A percentile compares a stretch with the other conserved stretches of the same genome.
phyloP scores from a whole-genome alignment of 2,329 filamentous ascomycete species.

The Lachnellula willkommii region DNA sequence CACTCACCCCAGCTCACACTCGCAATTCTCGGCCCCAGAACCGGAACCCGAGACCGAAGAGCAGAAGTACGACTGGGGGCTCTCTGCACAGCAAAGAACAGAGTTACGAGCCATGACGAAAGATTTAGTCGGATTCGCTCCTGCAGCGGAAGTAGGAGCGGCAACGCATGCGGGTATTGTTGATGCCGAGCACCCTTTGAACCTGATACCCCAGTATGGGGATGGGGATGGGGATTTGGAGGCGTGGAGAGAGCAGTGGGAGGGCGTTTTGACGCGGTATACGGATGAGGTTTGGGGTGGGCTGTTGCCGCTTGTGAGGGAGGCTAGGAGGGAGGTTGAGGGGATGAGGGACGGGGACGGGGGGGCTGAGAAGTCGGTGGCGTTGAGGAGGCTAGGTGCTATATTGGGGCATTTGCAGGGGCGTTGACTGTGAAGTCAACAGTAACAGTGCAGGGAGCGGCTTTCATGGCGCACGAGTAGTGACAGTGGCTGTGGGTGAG shows the following conservation, averaged over 20 bases:
- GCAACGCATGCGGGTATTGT: slow-evolving; percentile 10
- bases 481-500: no score
- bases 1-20: slow-evolving; percentile 18
- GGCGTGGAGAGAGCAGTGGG: slow-evolving; percentile 52
- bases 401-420: slow-evolving; percentile 23
- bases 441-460: background rate
- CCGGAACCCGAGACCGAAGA: slow-evolving; percentile 24
- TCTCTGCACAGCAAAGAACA: slow-evolving; percentile 23
- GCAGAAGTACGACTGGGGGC: slow-evolving; percentile 25
- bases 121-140: slow-evolving; percentile 18
- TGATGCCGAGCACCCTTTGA: slow-evolving; percentile 18
- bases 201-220: slow-evolving; percentile 17
- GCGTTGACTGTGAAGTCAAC: slow-evolving; percentile 1
- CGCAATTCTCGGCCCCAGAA: slow-evolving; percentile 20
- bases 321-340: slow-evolving; percentile 52
- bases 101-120: slow-evolving; percentile 24
- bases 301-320: slow-evolving; percentile 48
- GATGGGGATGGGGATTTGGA: slow-evolving; percentile 18
- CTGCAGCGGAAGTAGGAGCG: background rate
- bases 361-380: slow-evolving; percentile 7
- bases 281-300: slow-evolving; percentile 66
- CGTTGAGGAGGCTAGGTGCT: slow-evolving; percentile 18
- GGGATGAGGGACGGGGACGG: slow-evolving; percentile 27
- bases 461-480: no score
- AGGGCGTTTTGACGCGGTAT: slow-evolving; percentile 50